Evolutionary conservation across 2,329 filamentous ascomycete species (phyloP), one percentile per base, ranked within the genome.

Genomic region (Xylariomycetidae sp.): DNA sequence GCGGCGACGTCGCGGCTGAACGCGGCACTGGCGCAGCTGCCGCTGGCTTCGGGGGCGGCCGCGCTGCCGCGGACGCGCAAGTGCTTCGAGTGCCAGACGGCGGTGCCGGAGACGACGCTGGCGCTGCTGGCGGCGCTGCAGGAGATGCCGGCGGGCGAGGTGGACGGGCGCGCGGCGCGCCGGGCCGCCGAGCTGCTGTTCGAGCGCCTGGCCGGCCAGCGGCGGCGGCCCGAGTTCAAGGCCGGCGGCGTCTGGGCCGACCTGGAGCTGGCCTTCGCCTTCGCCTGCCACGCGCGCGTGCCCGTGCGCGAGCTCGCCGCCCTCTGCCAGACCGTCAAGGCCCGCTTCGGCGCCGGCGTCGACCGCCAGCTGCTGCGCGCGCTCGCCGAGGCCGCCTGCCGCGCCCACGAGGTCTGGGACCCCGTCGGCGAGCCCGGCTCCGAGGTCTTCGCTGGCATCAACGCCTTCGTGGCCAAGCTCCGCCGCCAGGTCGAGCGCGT

Each of bases 41-140:
- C 16, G 24, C 25, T 28, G 6, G 9, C 6, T 10, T 6, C 19
- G 16, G 22, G 14, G 17, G 10, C 9, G 12, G 10, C 16, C 18
- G n/a, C n/a, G n/a, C n/a, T n/a, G n/a, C n/a, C n/a, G n/a, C 28
- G 22, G 14, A 27, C 32, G 10, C 32, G 32, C 4, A 34, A 34
- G 19, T 34, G 32, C 18, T 29, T 22, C 32, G 32, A 34, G 8
- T 34, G 32, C 32, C 32, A 34, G 24, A 34, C 32, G n/a, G 32
- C 23, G 18, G 22, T 25, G 16, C 16, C 32, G 3, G 25, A 19
- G 4, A 19, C 16, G 13, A 13, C 15, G 14, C 3, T 34, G 6
- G 16, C 8, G 5, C 25, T 34, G 15, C 24, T 34, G 17, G 16
- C 20, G 2, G 14, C 14, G 10, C 12, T 32, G 20, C 25, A 17